Base-by-base conservation (phyloP, 2,329 filamentous ascomycete species). In the Colletotrichum incanum region DNA sequence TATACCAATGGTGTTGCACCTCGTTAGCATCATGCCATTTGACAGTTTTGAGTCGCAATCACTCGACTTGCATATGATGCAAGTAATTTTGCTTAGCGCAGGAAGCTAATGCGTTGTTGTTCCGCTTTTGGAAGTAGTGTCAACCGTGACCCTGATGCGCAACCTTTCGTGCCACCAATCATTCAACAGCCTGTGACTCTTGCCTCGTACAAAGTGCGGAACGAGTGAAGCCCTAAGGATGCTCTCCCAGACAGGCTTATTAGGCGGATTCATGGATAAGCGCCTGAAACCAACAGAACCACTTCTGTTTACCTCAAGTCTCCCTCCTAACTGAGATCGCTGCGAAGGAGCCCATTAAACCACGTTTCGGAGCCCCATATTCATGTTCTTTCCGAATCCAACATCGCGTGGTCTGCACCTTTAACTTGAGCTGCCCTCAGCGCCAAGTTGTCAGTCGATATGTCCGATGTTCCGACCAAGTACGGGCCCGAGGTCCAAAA, bases 401-500 rank as follows among this genome's bases (percentile, higher is more conserved):
- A 26, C 26, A 58, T 12, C n/a, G 14, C 23, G 23, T 20, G 55
- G 9, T 58, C 39, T 58, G 12, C n/a, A 14, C 23, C n/a, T 5
- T n/a, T n/a, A 5, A 28, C 23, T 28, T 8, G 14, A 43, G n/a
- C n/a, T 26, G 14, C 26, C 18, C 9, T 3, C 49, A 18, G 49
- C 26, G 49, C 49, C 49, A 11, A 37, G 16, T 14, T 11, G 14
- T 34, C 18, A 20, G n/a, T 9, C 43, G 31, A 8, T 18, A 37
- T 49, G 59, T 26, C 28, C 3, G 20, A 23, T 26, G 12, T 62
- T 47, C 23, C 18, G 3, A 16, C 41, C 14, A 67, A 45, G 14
- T 71, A 71, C n/a, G 56, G 68, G 7, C 34, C 68, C 11, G 63
- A 71, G 20, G 68, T 71, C 23, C 68, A 71, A 31, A 71, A 52